phyloP scores from a whole-genome alignment of 2,329 filamentous ascomycete species.

The Gnomoniopsis sp. region DNA sequence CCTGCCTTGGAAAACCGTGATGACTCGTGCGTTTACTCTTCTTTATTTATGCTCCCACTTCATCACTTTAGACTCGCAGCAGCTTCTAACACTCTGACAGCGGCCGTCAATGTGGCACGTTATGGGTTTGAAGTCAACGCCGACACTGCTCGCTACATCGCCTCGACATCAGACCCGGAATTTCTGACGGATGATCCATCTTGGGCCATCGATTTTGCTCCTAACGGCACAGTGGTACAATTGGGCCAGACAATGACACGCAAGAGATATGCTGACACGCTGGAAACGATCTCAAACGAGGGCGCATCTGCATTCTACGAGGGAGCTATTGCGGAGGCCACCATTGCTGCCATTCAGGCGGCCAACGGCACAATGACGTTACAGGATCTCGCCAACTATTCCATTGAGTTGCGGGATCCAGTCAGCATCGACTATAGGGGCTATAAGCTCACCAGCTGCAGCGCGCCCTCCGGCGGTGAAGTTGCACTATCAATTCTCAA shows the following conservation, averaged over 20 bases:
- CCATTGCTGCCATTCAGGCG: conserved; percentile 60
- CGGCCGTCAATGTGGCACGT: conserved; percentile 69
- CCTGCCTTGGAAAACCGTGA: conserved; percentile 62
- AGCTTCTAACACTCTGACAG: neutral
- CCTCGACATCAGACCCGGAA: conserved; percentile 42
- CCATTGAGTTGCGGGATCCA: conserved; percentile 58
- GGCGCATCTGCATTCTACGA: conserved; percentile 69
- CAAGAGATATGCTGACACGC: conserved; percentile 69
- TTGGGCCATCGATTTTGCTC: conserved; percentile 85
- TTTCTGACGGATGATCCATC: conserved; percentile 69
- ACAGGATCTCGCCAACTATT: conserved; percentile 70
- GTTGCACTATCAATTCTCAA: conserved; percentile 74
- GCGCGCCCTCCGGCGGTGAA: conserved; percentile 70
- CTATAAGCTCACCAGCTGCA: conserved; percentile 63
- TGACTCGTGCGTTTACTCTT: conserved; percentile 41
- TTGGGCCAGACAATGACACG: conserved; percentile 73
- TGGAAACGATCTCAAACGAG: conserved; percentile 64
- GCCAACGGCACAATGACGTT: conserved; percentile 74
- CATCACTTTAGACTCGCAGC: neutral
- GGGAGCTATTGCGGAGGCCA: conserved; percentile 67
- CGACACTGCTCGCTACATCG: conserved; percentile 71
- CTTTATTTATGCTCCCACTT: neutral
- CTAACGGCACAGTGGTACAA: conserved; percentile 62
- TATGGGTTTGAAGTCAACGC: conserved; percentile 68
- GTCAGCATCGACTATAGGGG: conserved; percentile 64